Evolutionary conservation across 2,329 filamentous ascomycete genomes (phyloP).

Genomic region (Alternaria solani): DNA sequence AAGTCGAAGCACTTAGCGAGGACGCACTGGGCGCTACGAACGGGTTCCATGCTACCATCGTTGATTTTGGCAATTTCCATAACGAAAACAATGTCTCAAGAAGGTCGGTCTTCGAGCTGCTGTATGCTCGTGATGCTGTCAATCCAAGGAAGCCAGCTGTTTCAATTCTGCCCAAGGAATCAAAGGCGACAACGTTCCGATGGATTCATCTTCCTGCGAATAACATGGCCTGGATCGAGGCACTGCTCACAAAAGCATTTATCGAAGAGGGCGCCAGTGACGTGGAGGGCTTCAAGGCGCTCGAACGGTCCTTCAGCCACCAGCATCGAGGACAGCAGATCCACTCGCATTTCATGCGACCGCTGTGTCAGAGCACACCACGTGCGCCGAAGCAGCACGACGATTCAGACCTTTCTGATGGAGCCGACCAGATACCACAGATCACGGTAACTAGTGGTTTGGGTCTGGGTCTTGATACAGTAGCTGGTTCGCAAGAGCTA

Average conservation of each 20-base stretch:
- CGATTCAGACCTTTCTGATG: constrained; percentile 47
- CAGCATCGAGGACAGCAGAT: constrained; percentile 66
- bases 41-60: constrained; percentile 51
- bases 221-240: constrained; percentile 69
- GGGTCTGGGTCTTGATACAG: constrained; percentile 39
- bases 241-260: constrained; percentile 69
- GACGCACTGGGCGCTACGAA: constrained; percentile 47
- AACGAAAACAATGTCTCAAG: constrained; percentile 46
- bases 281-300: constrained; percentile 68
- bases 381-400: constrained; percentile 41
- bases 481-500: constrained; percentile 31
- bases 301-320: constrained; percentile 68
- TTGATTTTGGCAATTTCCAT: constrained; percentile 51
- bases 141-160: constrained; percentile 47
- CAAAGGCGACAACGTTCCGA: constrained; percentile 52
- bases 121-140: constrained; percentile 45
- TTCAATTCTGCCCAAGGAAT: constrained; percentile 50
- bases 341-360: constrained; percentile 70
- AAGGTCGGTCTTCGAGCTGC: constrained; percentile 45
- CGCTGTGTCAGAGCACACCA: constrained; percentile 62
- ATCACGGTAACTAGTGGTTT: constrained; percentile 37
- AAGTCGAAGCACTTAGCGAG: constrained; percentile 48
- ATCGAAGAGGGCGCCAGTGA: constrained; percentile 70
- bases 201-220: constrained; percentile 59
- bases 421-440: constrained; percentile 40